Evolutionary conservation across 164 flowering plant species (phyloP).

Genomic region (Amborella trichopoda): DNA sequence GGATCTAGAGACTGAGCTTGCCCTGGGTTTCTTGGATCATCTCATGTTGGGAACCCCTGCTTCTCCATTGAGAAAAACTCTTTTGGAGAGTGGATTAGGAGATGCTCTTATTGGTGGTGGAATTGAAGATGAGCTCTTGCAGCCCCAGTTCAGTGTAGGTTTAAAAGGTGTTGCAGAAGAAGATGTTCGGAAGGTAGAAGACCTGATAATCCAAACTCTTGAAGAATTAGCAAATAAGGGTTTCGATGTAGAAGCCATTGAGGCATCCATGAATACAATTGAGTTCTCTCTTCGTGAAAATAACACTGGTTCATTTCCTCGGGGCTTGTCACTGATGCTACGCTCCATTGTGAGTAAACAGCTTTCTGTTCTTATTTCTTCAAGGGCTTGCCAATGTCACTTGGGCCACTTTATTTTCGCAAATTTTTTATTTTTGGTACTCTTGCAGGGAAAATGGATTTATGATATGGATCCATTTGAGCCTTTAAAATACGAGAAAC

Average conservation of each 20-base stretch:
- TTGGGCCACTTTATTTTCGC: neutral
- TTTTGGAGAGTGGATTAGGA: constrained; percentile 89
- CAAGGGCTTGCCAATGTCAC: neutral
- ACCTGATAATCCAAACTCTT: constrained; percentile 54
- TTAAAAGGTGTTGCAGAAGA: constrained; percentile 86
- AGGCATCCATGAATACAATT: constrained; percentile 98
- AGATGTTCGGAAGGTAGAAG: constrained; percentile 76
- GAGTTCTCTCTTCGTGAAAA: constrained; percentile 96
- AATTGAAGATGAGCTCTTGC: constrained; percentile 87
- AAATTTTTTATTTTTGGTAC: constrained; percentile 6
- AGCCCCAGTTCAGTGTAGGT: constrained; percentile 90
- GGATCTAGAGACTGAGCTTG: constrained; percentile 89
- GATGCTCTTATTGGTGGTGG: constrained; percentile 98
- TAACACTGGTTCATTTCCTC: constrained; percentile 97
- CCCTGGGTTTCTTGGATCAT: constrained; percentile 90
- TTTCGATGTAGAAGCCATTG: constrained; percentile 79
- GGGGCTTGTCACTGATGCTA: constrained; percentile 95
- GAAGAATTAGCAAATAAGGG: constrained; percentile 73
- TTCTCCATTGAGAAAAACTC: constrained; percentile 80
- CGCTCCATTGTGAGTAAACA: constrained; percentile 61
- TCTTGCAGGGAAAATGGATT: constrained; percentile 82
- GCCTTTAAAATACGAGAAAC: constrained; percentile 89
- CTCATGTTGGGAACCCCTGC: constrained; percentile 97
- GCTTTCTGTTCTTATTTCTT: neutral
- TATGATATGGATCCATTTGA: constrained; percentile 97